Evolutionary conservation across 1,284 basidiomycete genomes (phyloP), one percentile per base, ranked within the genome.

Genomic region (Xerocomus minutiporus): DNA sequence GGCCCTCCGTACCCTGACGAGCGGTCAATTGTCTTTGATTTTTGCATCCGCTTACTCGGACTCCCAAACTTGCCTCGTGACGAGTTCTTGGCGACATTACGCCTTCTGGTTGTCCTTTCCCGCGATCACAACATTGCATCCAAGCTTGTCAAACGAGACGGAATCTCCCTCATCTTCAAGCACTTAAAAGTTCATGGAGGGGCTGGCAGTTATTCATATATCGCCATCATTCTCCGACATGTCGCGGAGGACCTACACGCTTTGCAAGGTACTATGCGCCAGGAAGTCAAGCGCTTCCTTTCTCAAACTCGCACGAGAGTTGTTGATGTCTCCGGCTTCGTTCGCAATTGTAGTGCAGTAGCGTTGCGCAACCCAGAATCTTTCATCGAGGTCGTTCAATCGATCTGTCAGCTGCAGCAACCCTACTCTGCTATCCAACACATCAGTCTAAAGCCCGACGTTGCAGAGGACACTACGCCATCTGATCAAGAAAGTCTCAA

Each of bases 191-290:
- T 73, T 7, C 77, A 84, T 0, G 72, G 83, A 15, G 80, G 84
- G 1, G 67, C 77, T 38, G 84, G 88, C 28, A 89, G 87, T 58
- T 91, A 93, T 53, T 84, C 90, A 0, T 91, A 94, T 67, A 82
- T 93, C 45, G 84, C 88, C 20, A 90, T 91, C 63, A 88, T 98
- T 53, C 75, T 97, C 17, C 88, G 97, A 3, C 96, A 99, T 67
- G 74, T 93, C 50, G 82, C 96, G 49, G 97, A 99, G 71, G 89
- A 94, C 59, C 65, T 77, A 5, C 65, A 72, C 6, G 81, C 81
- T 1, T 69, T 98, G 31, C 79, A 83, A 51, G 74, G 76, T 6
- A 79, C 91, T 56, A 95, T 99, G 84, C 79, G 81, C 25, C 84
- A 89, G 56, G 90, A 94, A 60, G 79, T 98, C 61, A 86, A 82